Conservation (phyloP, 306 rosid species). For the Pueraria montana region DNA sequence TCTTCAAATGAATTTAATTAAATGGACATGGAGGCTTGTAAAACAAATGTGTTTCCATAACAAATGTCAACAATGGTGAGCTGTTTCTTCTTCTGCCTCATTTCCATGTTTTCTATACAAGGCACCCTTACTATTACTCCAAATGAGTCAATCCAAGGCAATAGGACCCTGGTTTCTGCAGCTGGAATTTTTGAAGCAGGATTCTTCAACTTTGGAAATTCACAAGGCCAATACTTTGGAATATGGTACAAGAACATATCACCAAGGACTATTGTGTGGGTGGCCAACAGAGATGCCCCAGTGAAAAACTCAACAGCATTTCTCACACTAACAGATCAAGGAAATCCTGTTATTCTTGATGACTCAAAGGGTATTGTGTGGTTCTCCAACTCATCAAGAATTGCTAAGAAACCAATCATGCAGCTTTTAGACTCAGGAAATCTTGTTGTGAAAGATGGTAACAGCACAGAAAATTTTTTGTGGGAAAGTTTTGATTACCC, state of each 20-base stretch:
- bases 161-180: neutral
- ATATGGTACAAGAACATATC: conserved; percentile 6
- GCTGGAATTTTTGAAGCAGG: conserved; percentile 28
- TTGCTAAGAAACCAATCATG: neutral
- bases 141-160: neutral
- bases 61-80: too few species aligned
- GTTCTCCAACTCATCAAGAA: conserved; percentile 14
- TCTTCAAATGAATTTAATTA: too few species aligned
- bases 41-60: too few species aligned
- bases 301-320: neutral
- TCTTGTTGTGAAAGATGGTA: conserved; percentile 17
- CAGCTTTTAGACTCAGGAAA: conserved; percentile 11
- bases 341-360: neutral
- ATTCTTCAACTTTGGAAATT: conserved; percentile 8
- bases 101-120: neutral
- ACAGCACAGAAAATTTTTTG: neutral
- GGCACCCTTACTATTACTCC: neutral
- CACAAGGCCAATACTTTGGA: conserved; percentile 22
- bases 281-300: conserved; percentile 14
- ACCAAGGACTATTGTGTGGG: conserved; percentile 15
- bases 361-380: neutral
- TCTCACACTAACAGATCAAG: neutral
- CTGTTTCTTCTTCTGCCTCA: neutral
- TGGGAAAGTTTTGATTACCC: conserved; percentile 27
- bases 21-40: too few species aligned